phyloP scores from a whole-genome alignment of 2,329 filamentous ascomycete species.

The Cladophialophora psammophila region DNA sequence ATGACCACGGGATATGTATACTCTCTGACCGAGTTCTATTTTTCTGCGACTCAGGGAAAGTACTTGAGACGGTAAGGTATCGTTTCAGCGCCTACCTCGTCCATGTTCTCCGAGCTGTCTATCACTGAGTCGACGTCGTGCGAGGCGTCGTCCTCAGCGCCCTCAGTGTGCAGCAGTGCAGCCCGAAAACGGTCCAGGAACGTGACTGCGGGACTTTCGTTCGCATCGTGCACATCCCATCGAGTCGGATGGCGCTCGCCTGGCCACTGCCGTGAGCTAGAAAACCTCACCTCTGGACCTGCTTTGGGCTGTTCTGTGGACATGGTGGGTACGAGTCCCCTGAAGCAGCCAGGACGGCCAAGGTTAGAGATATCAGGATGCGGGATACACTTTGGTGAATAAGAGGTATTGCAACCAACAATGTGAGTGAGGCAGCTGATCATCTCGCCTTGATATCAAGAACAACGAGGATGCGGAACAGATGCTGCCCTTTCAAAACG shows the following conservation, averaged over 20 bases:
- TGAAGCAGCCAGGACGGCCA: too few species aligned
- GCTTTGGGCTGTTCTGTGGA: background rate
- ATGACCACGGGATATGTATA: constrained; percentile 31
- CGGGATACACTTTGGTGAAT: too few species aligned
- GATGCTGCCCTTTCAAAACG: too few species aligned
- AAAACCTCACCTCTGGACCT: constrained; percentile 8
- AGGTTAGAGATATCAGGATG: too few species aligned
- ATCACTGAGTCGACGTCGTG: constrained; percentile 20
- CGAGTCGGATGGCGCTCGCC: constrained; percentile 25
- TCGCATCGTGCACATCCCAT: constrained; percentile 26
- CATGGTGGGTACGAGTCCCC: background rate
- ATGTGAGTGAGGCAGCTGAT: too few species aligned
- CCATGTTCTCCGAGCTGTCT: constrained; percentile 14
- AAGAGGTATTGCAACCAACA: too few species aligned
- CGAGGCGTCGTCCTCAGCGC: constrained; percentile 15
- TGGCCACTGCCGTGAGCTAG: constrained; percentile 22
- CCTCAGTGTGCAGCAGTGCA: constrained; percentile 19
- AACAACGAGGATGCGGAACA: too few species aligned
- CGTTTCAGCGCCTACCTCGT: too few species aligned
- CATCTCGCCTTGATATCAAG: too few species aligned
- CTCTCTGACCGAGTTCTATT: constrained; percentile 16
- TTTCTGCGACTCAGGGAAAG: background rate
- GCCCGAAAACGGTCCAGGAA: constrained; percentile 21
- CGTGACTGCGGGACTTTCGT: constrained; percentile 20
- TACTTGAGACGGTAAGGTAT: background rate